Conservation (phyloP, 805 yeast genomes). For the Yarrowia bubula region DNA sequence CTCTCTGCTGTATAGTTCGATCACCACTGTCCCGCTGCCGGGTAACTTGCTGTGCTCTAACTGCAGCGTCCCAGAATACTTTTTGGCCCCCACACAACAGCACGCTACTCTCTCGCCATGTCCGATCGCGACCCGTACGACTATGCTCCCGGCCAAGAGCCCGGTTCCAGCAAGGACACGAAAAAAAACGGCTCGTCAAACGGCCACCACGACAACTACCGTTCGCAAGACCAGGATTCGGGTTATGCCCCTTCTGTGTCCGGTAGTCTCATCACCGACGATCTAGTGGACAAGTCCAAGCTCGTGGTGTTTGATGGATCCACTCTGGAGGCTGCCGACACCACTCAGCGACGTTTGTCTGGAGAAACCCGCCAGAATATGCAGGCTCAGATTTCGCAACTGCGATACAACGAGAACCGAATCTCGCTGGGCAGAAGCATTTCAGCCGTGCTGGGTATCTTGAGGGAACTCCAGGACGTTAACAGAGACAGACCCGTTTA, state of each 20-base stretch:
- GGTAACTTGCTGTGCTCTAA: slow-evolving; percentile 1
- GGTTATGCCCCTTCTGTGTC: slow-evolving; percentile 17
- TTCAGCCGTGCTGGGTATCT: slow-evolving; percentile 34
- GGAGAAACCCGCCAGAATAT: slow-evolving; percentile 39
- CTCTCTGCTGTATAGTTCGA: too few species aligned
- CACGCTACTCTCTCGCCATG: not conserved
- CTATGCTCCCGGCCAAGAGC: slow-evolving; percentile 28
- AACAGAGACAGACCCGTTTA: slow-evolving; percentile 38
- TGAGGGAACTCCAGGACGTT: slow-evolving; percentile 36
- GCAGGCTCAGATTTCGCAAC: slow-evolving; percentile 63
- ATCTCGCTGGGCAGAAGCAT: slow-evolving; percentile 55
- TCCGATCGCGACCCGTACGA: slow-evolving; percentile 21
- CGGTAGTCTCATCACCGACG: slow-evolving; percentile 8
- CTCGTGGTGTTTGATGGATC: slow-evolving; percentile 34
- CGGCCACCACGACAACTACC: not conserved
- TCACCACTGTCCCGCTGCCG: not conserved
- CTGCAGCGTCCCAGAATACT: not conserved
- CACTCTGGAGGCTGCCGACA: slow-evolving; percentile 30
- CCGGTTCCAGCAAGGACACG: slow-evolving; percentile 28
- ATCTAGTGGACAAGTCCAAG: slow-evolving; percentile 33
- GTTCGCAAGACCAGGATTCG: not conserved
- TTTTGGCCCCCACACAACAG: not conserved
- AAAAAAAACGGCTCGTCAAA: not conserved
- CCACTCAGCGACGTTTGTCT: slow-evolving; percentile 31
- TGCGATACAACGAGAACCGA: slow-evolving; percentile 72